Base-by-base conservation (phyloP, 768 basidiomycete genomes). In the Pleurotus sapidus region DNA sequence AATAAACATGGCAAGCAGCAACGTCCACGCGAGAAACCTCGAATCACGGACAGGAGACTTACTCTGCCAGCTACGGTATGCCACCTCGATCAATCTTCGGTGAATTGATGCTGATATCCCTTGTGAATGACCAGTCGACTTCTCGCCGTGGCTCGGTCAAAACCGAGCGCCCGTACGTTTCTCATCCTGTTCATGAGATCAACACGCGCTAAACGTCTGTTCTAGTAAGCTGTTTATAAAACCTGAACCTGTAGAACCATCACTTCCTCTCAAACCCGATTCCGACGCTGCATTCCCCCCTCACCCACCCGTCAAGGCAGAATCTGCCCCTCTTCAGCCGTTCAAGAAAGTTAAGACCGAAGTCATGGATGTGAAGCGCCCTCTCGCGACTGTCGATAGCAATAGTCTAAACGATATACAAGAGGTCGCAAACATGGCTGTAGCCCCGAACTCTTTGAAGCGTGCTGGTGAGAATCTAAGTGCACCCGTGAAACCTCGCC, bases 191-290 rank as follows among this genome's bases (percentile, higher is more conserved):
- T 24, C 20, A 24, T 24, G 15, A 15, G 24, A 24, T 49, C 48
- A 24, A 49, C n/a, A 55, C 58, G 8, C 53, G 59, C 49, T 54
- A 58, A 11, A 27, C 23, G 46, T 46, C 55, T 5, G 49, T 24
- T 38, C 24, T 11, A 20, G 40, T 18, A 14, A 49, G 46, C 34
- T 23, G 45, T 20, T 24, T 14, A 46, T 17, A 25, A 75, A 76
- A 49, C 57, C 66, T 4, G 74, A 74, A 57, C 59, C 63, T 4
- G 34, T 58, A 1, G 71, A 73, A 24, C n/a, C 66, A 24, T 60
- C 63, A 20, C 55, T 76, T 45, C 70, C 74, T 20, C 69, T 63
- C 39, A 81, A 80, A 64, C 77, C 77, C 45, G 60, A 59, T 23
- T 72, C 69, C 2, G 71, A 72, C 48, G 55, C 59, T 14, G 67